Evolutionary conservation across 176 grass and related monocot species (phyloP), one percentile per base, ranked within the genome.

Genomic region (Carex parvula): DNA sequence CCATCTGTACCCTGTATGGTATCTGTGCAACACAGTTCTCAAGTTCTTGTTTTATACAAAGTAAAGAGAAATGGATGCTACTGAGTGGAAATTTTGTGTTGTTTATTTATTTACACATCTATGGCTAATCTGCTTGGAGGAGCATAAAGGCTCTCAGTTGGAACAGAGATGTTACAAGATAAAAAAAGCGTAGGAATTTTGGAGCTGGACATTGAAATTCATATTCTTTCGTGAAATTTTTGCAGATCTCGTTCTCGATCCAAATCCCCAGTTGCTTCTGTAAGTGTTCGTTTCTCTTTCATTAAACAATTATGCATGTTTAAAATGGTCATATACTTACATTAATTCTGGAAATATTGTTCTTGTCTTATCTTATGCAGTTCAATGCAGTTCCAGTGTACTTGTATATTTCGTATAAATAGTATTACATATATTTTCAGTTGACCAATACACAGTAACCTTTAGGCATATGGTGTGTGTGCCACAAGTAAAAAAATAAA

Each of bases 181-280:
- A 53, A 78, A 80, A 24, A 52, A 79, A 80, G 24, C 77, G 18
- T 64, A 64, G 20, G 12, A 63, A 24, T 64, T 37, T 69, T n/a
- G 42, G 37, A 66, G 59, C 46, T 83, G 81, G 22, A 66, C 64
- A 83, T 52, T 69, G 60, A 83, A 78, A 68, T 83, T 83, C 22
- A 66, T 46, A 53, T 55, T 83, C 3, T 83, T 67, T 68, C 42
- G 6, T 83, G 60, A 81, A 64, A 18, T 83, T 83, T 66, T 83
- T 83, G 62, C 81, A 83, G 81, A 83, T 83, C 81, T 66, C 81
- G 62, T 66, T 69, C 81, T 16, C 17, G 22, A 24, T 83, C 81
- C 81, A 83, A 83, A 54, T 83, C 62, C 21, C 81, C 81, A 17
- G 60, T 66, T 35, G 14, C 58, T 53, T 68, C 62, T 66, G 81